Evolutionary conservation across 2,329 filamentous ascomycete species (phyloP), one percentile per base, ranked within the genome.

Genomic region (Pseudogymnoascus sp.): DNA sequence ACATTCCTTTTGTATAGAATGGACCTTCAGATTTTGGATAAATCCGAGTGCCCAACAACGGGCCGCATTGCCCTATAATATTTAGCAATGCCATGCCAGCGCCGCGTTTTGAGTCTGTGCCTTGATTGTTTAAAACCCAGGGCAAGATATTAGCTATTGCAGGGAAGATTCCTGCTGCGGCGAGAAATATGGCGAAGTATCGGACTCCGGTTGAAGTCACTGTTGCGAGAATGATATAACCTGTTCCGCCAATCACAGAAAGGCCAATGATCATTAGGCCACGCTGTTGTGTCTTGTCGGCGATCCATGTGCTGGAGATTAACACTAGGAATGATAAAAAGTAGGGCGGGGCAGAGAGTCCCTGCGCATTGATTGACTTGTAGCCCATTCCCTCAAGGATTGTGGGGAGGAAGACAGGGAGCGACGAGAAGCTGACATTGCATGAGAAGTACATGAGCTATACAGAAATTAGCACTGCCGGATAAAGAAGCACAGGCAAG

Each of bases 121-220:
- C 87, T 72, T 89, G 86, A 71, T 90, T 90, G 71, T 89, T 86
- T 1, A 88, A 73, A 1, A 88, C 87, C 73, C 88, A 89, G 0
- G 88, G 87, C 37, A 91, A 81, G 7, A 88, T 87, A 66, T 90
- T 89, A 3, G 85, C 84, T 36, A 91, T 85, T 68, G 82, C 83
- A 0, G 87, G 84, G 53, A 91, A 87, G 23, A 91, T 82, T 9
- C 86, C 85, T 1, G 78, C 79, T 0, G 85, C 82, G 4, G 84
- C 84, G 69, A 83, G 68, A 64, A 78, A 83, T 1, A 80, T 77
- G 2, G 77, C 79, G 0, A 77, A 72, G 64, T 83, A 83, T 14
- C 80, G 77, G 28, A 77, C 73, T 0, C 70, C 76, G 1, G 76
- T 75, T 28, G 72, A 68, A 16, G 76, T 77, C 28, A 82, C 81